A percentile compares a stretch with the other conserved stretches of the same genome.
These are phyloP conservation scores for Thalia dealbata DNA, from an alignment of 176 grass and related monocot species.

Conservation along the genomic window DNA sequence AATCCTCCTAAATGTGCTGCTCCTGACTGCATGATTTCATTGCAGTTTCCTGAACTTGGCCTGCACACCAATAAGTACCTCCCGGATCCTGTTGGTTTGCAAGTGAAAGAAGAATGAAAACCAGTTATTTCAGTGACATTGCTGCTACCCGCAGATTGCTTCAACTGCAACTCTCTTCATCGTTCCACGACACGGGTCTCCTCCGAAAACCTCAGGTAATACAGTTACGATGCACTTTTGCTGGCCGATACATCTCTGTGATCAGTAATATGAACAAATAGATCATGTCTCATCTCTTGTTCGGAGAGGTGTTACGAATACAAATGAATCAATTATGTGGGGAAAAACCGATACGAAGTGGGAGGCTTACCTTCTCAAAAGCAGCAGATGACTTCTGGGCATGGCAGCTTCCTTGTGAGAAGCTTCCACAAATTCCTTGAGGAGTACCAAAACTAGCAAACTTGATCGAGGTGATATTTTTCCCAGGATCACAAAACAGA, in stretches of 20 bases:
- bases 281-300: background rate
- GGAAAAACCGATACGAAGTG: too few relatives aligned
- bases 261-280: background rate
- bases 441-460: constrained; percentile 99
- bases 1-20: too few relatives aligned
- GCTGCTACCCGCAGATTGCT: constrained; percentile 32
- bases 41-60: too few relatives aligned
- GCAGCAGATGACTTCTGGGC: constrained; percentile 47
- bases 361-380: constrained; percentile 48
- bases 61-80: too few relatives aligned
- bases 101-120: too few relatives aligned
- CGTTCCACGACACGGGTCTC: constrained; percentile 53
- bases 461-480: constrained; percentile 77
- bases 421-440: constrained; percentile 70
- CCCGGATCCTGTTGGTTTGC: too few relatives aligned
- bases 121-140: background rate
- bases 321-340: too few relatives aligned
- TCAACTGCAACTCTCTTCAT: constrained; percentile 84
- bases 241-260: constrained; percentile 74
- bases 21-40: too few relatives aligned
- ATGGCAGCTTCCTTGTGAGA: constrained; percentile 75
- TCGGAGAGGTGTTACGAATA: too few relatives aligned
- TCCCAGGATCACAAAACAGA: constrained; percentile 51
- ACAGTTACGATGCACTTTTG: constrained; percentile 57
- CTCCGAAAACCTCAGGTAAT: constrained; percentile 46